Percentiles rank a stretch among this genome's conserved stretches.
Conservation (phyloP, 1,139 yeast species). For the Scheffersomyces lignicola region DNA sequence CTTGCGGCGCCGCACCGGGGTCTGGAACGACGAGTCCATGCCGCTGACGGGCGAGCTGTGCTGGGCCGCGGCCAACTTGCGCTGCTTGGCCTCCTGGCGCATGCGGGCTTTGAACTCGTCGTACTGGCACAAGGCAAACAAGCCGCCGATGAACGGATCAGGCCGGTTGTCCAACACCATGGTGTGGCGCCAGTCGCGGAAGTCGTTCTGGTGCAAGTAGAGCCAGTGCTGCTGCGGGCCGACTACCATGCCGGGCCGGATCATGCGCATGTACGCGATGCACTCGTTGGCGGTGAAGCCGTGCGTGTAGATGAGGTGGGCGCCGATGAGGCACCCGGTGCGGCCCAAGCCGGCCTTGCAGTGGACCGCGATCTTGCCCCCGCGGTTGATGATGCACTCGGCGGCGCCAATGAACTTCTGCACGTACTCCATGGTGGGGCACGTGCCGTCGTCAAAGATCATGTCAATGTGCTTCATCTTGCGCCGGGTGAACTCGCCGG, state of each 20-base stretch:
- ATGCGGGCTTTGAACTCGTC: constrained; percentile 52
- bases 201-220: constrained; percentile 91
- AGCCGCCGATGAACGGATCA: constrained; percentile 74
- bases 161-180: constrained; percentile 79
- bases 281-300: constrained; percentile 97
- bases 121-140: constrained; percentile 65
- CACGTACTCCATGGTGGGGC: constrained; percentile 92
- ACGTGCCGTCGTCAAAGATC: constrained; percentile 97
- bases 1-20: constrained; percentile 73
- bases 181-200: constrained; percentile 93
- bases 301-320: constrained; percentile 91
- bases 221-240: constrained; percentile 99
- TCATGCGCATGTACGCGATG: constrained; percentile 92
- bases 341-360: constrained; percentile 98
- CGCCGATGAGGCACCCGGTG: constrained; percentile 97
- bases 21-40: constrained; percentile 52
- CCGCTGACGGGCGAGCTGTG: constrained; percentile 32
- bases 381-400: constrained; percentile 77
- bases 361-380: constrained; percentile 95
- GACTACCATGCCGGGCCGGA: constrained; percentile 98
- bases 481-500: constrained; percentile 74
- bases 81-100: constrained; percentile 47
- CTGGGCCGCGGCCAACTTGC: constrained; percentile 36
- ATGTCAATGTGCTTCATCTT: constrained; percentile 90
- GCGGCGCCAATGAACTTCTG: constrained; percentile 93